A percentile compares a stretch with the other conserved stretches of the same genome.
Evolutionary conservation across 768 basidiomycete genomes (phyloP).

Genomic region (Boletus sp.): DNA sequence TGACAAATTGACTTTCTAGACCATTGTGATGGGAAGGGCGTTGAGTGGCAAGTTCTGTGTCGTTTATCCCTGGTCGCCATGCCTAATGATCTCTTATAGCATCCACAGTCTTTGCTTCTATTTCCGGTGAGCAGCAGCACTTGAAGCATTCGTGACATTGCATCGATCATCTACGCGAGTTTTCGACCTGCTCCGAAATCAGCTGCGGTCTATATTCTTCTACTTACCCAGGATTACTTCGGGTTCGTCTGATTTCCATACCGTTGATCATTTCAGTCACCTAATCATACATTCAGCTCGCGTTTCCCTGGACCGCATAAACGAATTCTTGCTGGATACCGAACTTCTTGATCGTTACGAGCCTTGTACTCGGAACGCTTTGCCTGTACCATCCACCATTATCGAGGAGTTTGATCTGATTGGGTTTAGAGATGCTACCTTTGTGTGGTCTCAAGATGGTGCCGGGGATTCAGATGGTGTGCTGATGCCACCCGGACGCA

Average conservation of each 20-base stretch:
- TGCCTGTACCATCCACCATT: not conserved
- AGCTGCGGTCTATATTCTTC: not conserved
- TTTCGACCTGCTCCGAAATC: not conserved
- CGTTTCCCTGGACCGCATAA: constrained; percentile 3
- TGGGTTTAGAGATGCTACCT: constrained; percentile 1
- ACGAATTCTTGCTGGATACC: not conserved
- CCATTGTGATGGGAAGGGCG: not conserved
- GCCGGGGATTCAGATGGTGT: not conserved
- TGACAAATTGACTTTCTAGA: not conserved
- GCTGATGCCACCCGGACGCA: not conserved
- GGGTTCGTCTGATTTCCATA: not conserved
- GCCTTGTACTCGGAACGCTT: not conserved
- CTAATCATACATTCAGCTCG: not conserved
- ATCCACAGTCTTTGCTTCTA: constrained; percentile 1
- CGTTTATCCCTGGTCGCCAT: not conserved
- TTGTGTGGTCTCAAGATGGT: not conserved
- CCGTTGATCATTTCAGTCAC: too few species aligned
- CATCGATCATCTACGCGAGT: not conserved
- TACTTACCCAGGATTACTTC: not conserved
- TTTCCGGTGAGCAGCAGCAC: not conserved
- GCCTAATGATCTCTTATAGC: not conserved
- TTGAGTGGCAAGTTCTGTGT: not conserved
- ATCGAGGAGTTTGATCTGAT: not conserved
- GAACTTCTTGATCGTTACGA: constrained; percentile 5
- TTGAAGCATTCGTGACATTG: not conserved